These are phyloP conservation scores for Pseudonitzschia delicatissima DNA, from an alignment of 108 stramenopile species.

Conservation along the genomic window DNA sequence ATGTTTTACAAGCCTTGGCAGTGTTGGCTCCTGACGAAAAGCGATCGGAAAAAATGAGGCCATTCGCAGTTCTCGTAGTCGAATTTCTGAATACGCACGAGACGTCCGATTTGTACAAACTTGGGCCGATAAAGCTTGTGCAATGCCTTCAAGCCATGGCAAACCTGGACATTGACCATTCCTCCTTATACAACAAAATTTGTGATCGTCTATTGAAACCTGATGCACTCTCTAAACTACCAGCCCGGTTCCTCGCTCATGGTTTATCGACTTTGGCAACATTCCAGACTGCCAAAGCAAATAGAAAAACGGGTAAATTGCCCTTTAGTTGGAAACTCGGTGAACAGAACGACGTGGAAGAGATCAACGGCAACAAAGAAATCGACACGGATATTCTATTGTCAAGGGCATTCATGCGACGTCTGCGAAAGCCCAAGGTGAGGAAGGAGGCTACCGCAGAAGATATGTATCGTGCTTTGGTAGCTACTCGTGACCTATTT, in stretches of 20 bases:
- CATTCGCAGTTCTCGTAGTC: conserved; percentile 14
- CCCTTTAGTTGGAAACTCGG: background rate
- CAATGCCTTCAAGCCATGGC: conserved; percentile 32
- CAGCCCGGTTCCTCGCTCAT: conserved; percentile 21
- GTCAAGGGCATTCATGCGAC: conserved; percentile 29
- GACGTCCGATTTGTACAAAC: conserved; percentile 5
- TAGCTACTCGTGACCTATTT: conserved; percentile 17
- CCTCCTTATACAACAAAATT: conserved; percentile 12
- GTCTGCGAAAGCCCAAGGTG: conserved; percentile 29
- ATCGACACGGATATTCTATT: conserved; percentile 2
- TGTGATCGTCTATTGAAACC: conserved; percentile 26
- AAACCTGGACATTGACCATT: conserved; percentile 15
- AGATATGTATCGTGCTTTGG: conserved; percentile 25
- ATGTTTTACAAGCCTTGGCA: conserved; percentile 25
- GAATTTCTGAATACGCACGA: conserved; percentile 19
- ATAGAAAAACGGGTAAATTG: background rate
- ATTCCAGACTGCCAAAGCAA: background rate
- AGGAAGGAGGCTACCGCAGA: conserved; percentile 16
- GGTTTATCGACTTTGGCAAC: conserved; percentile 20
- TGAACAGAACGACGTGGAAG: background rate
- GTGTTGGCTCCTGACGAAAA: conserved; percentile 5
- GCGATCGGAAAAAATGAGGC: conserved; percentile 1
- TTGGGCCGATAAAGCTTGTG: conserved; percentile 18
- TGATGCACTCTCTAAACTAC: conserved; percentile 21
- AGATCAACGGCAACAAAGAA: background rate